Conservation (phyloP, 768 basidiomycete species). For the Suillus ampliporus region DNA sequence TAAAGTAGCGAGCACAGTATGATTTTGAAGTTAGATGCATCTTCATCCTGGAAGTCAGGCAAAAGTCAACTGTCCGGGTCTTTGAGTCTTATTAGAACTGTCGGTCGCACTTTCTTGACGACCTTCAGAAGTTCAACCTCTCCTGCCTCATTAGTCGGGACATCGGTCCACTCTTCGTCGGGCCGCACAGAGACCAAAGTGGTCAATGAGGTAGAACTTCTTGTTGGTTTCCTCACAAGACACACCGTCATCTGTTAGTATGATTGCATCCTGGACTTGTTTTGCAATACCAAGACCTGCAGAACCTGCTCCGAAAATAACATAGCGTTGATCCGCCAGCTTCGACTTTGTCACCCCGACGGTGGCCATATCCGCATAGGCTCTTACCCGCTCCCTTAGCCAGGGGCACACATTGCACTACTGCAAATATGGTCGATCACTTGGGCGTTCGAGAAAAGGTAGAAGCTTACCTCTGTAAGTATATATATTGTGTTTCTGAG, state of each 20-base stretch:
- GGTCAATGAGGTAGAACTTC: slow-evolving; percentile 78
- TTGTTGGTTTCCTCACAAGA: slow-evolving; percentile 62
- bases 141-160: slow-evolving; percentile 42
- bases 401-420: no score
- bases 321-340: slow-evolving; percentile 74
- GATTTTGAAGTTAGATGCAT: no score
- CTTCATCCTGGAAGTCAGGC: slow-evolving; percentile 77
- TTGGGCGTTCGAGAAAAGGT: not conserved
- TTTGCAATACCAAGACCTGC: slow-evolving; percentile 82
- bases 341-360: slow-evolving; percentile 66
- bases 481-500: no score
- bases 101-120: slow-evolving; percentile 75
- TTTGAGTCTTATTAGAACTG: slow-evolving; percentile 78
- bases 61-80: slow-evolving; percentile 76
- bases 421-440: slow-evolving; percentile 10
- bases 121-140: slow-evolving; percentile 67
- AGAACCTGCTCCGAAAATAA: slow-evolving; percentile 82
- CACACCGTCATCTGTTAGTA: slow-evolving; percentile 56
- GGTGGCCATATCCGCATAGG: slow-evolving; percentile 83
- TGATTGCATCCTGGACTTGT: slow-evolving; percentile 80
- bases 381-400: slow-evolving; percentile 80
- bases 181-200: slow-evolving; percentile 61
- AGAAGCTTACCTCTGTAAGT: slow-evolving; percentile 65
- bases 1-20: no score
- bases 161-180: slow-evolving; percentile 59